Evolutionary conservation across 2,329 filamentous ascomycete genomes (phyloP).

Genomic region (Diplodia scrobiculata): DNA sequence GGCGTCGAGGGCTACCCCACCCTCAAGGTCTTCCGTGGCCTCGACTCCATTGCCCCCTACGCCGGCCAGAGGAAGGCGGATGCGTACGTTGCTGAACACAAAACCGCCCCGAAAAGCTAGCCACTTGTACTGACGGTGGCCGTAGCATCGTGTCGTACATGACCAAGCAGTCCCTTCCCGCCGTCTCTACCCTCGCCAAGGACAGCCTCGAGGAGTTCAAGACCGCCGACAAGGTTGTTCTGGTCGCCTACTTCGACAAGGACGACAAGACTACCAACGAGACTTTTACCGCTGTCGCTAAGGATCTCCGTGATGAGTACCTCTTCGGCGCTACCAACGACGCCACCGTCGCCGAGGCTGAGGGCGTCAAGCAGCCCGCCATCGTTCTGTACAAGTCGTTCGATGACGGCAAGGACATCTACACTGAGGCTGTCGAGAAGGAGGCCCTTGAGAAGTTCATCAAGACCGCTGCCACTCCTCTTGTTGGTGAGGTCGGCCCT

Average conservation of each 20-base stretch:
- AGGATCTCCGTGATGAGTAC: slow-evolving; percentile 81
- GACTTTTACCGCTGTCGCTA: slow-evolving; percentile 75
- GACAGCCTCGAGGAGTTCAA: slow-evolving; percentile 94
- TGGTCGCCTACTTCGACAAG: slow-evolving; percentile 82
- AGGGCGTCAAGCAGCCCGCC: slow-evolving; percentile 82
- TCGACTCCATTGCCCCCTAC: slow-evolving; percentile 79
- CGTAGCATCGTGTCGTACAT: slow-evolving; percentile 76
- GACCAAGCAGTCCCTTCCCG: slow-evolving; percentile 95
- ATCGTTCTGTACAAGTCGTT: slow-evolving; percentile 97
- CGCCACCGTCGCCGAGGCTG: slow-evolving; percentile 79
- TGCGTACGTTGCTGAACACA: slow-evolving; percentile 51
- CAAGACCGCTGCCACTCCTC: slow-evolving; percentile 80
- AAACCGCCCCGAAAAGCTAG: no score
- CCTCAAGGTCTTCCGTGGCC: slow-evolving; percentile 96
- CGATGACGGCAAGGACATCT: slow-evolving; percentile 90
- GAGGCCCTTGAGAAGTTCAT: slow-evolving; percentile 81
- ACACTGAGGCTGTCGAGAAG: slow-evolving; percentile 76
- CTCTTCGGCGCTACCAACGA: slow-evolving; percentile 90
- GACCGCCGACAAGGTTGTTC: slow-evolving; percentile 92
- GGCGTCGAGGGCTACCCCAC: slow-evolving; percentile 98
- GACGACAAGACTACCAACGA: slow-evolving; percentile 84
- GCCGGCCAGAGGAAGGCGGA: slow-evolving; percentile 84
- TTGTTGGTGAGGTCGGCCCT: slow-evolving; percentile 93
- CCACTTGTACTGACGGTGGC: slow-evolving; percentile 28
- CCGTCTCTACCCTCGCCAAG: slow-evolving; percentile 79